phyloP scores from a whole-genome alignment of 176 grass and related monocot species.

The Oryza brachyantha region DNA sequence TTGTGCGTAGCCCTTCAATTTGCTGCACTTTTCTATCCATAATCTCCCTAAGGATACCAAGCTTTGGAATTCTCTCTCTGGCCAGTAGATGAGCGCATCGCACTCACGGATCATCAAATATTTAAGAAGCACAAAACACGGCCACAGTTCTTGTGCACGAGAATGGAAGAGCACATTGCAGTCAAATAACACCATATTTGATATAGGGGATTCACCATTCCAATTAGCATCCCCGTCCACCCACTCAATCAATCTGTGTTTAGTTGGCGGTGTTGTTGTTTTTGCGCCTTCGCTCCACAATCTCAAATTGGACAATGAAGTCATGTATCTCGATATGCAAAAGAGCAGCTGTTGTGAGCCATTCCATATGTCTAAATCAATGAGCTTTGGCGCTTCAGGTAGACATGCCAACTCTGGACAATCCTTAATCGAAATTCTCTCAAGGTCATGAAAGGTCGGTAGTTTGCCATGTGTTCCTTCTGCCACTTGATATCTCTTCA shows the following conservation, averaged over 20 bases:
- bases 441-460: background rate
- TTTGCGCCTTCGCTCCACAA: background rate
- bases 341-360: background rate
- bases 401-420: background rate
- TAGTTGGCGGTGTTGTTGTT: background rate
- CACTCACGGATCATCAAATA: accelerated
- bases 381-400: background rate
- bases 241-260: background rate
- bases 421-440: accelerated
- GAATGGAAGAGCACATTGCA: background rate
- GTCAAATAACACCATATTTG: accelerated
- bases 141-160: background rate
- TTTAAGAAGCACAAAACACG: background rate
- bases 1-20: background rate
- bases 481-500: background rate
- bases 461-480: background rate
- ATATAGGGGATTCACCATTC: background rate
- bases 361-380: accelerated
- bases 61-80: background rate
- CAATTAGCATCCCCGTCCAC: background rate
- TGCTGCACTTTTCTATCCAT: accelerated
- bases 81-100: background rate
- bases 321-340: background rate
- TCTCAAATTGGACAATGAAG: background rate
- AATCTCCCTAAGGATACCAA: background rate